phyloP scores from a whole-genome alignment of 2,329 filamentous ascomycete genomes.

The Blastomyces parvus region DNA sequence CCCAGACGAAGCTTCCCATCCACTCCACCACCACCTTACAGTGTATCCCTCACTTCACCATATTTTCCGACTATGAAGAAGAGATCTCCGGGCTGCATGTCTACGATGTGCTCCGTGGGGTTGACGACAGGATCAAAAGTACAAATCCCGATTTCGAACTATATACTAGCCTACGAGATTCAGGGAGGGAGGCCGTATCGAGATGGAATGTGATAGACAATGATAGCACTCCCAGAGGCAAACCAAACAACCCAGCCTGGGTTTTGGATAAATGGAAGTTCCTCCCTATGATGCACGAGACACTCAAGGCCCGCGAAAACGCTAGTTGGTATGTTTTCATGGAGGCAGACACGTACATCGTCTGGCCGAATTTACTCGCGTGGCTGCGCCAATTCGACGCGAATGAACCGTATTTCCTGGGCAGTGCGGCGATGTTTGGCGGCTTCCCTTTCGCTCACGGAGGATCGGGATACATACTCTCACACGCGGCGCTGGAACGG shows the following conservation, averaged over 20 bases:
- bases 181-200: slow-evolving; percentile 38
- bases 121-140: slow-evolving; percentile 32
- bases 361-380: slow-evolving; percentile 44
- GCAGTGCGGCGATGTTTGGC: slow-evolving; percentile 45
- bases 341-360: slow-evolving; percentile 50
- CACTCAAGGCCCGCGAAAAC: slow-evolving; percentile 36
- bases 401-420: slow-evolving; percentile 43
- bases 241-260: slow-evolving; percentile 42
- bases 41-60: slow-evolving; percentile 47
- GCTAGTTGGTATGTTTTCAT: slow-evolving; percentile 52
- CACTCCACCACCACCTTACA: slow-evolving; percentile 47
- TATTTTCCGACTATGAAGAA: slow-evolving; percentile 52
- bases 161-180: slow-evolving; percentile 40
- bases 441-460: slow-evolving; percentile 45
- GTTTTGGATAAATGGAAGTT: slow-evolving; percentile 52
- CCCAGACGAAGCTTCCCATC: slow-evolving; percentile 45
- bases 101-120: slow-evolving; percentile 42
- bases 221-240: slow-evolving; percentile 32
- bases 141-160: slow-evolving; percentile 43
- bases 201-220: slow-evolving; percentile 22
- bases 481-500: slow-evolving; percentile 40
- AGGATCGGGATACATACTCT: slow-evolving; percentile 46
- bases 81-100: slow-evolving; percentile 42
- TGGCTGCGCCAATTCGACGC: slow-evolving; percentile 46
- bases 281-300: slow-evolving; percentile 46